These are phyloP conservation scores for Plasmodium blacklocki DNA, from an alignment of 169 alveolate genomes.

Conservation along the genomic window DNA sequence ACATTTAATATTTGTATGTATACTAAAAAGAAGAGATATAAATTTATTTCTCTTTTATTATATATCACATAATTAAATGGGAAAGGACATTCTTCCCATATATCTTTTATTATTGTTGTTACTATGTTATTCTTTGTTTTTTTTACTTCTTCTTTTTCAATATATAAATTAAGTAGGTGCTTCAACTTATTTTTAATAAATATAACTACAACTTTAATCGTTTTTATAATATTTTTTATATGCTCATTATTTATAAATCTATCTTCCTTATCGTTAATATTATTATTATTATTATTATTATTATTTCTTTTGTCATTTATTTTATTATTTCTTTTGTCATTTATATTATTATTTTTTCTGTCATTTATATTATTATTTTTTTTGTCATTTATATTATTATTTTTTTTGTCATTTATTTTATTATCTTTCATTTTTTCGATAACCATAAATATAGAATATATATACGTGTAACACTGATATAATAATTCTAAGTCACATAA, in stretches of 20 bases:
- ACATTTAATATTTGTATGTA: constrained; percentile 28
- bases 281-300: background rate
- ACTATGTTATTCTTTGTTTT: background rate
- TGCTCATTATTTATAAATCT: background rate
- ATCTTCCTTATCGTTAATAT: background rate
- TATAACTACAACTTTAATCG: background rate
- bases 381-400: no score
- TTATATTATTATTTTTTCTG: background rate
- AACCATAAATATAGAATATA: constrained; percentile 28
- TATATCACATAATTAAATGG: constrained; percentile 44
- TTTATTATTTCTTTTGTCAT: no score
- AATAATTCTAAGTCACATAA: constrained; percentile 33
- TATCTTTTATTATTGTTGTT: constrained; percentile 13
- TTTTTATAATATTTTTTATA: background rate
- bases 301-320: background rate
- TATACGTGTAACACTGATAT: constrained; percentile 38
- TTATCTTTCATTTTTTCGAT: constrained; percentile 20
- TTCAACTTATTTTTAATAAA: background rate
- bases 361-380: no score
- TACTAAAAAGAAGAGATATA: constrained; percentile 31
- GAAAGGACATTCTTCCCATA: constrained; percentile 19
- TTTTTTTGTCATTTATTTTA: background rate
- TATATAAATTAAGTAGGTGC: constrained; percentile 4
- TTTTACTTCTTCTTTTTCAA: background rate
- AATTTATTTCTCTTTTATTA: constrained; percentile 5